phyloP scores from a whole-genome alignment of 208 protist species.

The Trichomonas tenax region DNA sequence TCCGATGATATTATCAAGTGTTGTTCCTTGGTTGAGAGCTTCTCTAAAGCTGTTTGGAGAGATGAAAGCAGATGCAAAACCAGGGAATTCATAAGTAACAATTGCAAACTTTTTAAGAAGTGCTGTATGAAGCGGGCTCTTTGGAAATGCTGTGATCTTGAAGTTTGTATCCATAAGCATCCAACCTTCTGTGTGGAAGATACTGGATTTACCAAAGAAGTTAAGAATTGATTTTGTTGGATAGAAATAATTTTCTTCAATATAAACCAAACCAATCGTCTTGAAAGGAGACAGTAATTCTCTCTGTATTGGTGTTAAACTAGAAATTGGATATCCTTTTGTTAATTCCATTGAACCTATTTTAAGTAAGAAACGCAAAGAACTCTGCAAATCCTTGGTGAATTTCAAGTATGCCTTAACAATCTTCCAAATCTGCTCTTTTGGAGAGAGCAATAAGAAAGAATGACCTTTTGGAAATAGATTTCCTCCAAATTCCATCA shows the following conservation, averaged over 20 bases:
- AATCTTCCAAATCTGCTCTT: not conserved
- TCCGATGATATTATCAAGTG: not conserved
- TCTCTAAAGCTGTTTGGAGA: not conserved
- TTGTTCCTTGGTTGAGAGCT: not conserved
- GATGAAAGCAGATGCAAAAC: not conserved
- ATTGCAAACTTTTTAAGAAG: not conserved
- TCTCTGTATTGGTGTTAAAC: not conserved
- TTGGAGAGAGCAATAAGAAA: not conserved
- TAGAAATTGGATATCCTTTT: not conserved
- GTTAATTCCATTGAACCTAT: not conserved
- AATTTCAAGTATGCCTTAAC: not conserved
- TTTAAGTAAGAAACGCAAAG: not conserved
- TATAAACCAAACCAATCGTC: not conserved
- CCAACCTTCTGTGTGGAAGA: not conserved
- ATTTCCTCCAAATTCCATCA: not conserved
- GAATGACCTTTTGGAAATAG: not conserved
- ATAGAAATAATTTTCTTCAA: not conserved
- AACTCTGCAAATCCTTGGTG: not conserved
- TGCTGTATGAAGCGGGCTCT: not conserved
- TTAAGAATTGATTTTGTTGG: not conserved
- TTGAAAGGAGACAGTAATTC: not conserved
- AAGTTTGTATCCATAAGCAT: constrained; percentile 16
- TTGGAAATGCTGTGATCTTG: constrained; percentile 21
- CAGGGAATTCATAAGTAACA: not conserved
- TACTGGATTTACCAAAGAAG: not conserved